These are phyloP conservation scores for Plectosphaerella plurivora DNA, from an alignment of 2,329 filamentous ascomycete species.

Conservation along the genomic window DNA sequence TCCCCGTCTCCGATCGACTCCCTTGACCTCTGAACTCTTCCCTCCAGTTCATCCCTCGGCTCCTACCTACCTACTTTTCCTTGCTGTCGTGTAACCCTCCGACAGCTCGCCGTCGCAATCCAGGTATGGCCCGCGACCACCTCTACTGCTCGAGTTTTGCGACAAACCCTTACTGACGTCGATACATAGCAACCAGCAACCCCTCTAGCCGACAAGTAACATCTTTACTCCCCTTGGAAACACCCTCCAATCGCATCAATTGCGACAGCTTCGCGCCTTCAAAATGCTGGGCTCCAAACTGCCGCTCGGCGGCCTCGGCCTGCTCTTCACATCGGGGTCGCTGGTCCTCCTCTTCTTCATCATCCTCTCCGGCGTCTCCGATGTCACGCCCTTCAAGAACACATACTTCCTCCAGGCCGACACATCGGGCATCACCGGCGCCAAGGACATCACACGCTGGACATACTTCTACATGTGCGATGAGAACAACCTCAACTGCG, in stretches of 20 bases:
- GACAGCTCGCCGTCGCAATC: too few relatives aligned
- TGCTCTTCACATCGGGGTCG: conserved; percentile 45
- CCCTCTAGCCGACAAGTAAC: background rate
- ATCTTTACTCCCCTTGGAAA: too few relatives aligned
- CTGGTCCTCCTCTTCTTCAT: conserved; percentile 55
- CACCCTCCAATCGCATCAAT: background rate
- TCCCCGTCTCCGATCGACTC: too few relatives aligned
- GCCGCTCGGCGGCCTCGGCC: conserved; percentile 34
- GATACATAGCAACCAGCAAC: background rate
- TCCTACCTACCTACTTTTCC: too few relatives aligned
- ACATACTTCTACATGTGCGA: conserved; percentile 86
- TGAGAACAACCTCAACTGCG: conserved; percentile 60
- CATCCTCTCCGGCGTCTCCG: conserved; percentile 50
- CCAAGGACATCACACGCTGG: conserved; percentile 71
- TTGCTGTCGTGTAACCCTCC: too few relatives aligned
- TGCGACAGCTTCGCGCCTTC: background rate
- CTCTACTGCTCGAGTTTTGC: background rate
- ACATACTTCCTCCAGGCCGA: conserved; percentile 85
- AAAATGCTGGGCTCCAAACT: conserved; percentile 27
- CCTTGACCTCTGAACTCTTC: too few relatives aligned
- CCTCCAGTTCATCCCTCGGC: too few relatives aligned
- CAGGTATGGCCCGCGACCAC: too few relatives aligned
- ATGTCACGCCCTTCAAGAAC: conserved; percentile 55
- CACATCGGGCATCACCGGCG: conserved; percentile 67
- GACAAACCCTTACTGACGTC: background rate